These are phyloP conservation scores for Annulohypoxylon nitens DNA, from an alignment of 495 filamentous ascomycete genomes.

Conservation along the genomic window DNA sequence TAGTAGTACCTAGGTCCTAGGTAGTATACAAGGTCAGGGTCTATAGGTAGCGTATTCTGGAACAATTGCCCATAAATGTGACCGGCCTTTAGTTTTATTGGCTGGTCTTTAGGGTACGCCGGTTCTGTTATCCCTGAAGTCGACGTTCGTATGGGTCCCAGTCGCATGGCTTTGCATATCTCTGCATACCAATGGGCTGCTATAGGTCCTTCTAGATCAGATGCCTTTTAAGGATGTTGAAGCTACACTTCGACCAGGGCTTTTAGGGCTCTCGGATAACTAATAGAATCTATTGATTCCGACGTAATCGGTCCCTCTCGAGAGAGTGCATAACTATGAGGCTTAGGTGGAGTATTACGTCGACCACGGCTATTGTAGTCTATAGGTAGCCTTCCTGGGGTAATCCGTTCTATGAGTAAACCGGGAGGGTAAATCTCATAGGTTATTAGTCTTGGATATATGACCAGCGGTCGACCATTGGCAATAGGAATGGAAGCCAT, in stretches of 20 bases:
- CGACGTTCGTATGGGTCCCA: constrained; percentile 6
- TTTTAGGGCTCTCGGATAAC: background rate
- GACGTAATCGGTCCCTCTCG: constrained; percentile 28
- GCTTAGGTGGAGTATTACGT: background rate
- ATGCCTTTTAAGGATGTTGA: constrained; percentile 33
- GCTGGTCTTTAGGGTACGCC: constrained; percentile 21
- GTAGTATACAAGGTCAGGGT: constrained; percentile 15
- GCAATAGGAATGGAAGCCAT: constrained; percentile 6
- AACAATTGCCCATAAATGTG: constrained; percentile 34
- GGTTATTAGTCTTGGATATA: background rate
- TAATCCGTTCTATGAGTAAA: background rate
- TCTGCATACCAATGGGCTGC: background rate
- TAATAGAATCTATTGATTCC: constrained; percentile 23
- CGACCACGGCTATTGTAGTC: background rate
- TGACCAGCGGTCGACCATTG: background rate
- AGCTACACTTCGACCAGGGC: constrained; percentile 17
- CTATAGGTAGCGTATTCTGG: constrained; percentile 19
- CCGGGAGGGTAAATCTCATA: background rate
- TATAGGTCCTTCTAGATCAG: constrained; percentile 29
- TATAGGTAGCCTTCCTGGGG: background rate
- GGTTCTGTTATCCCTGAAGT: constrained; percentile 32
- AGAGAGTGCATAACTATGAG: background rate
- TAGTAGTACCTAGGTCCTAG: constrained; percentile 1
- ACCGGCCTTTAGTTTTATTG: constrained; percentile 23
- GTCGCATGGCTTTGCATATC: constrained; percentile 17